Evolutionary conservation across 306 rosid genomes (phyloP), one percentile per base, ranked within the genome.

Genomic region (Chamaecrista fasciculata): DNA sequence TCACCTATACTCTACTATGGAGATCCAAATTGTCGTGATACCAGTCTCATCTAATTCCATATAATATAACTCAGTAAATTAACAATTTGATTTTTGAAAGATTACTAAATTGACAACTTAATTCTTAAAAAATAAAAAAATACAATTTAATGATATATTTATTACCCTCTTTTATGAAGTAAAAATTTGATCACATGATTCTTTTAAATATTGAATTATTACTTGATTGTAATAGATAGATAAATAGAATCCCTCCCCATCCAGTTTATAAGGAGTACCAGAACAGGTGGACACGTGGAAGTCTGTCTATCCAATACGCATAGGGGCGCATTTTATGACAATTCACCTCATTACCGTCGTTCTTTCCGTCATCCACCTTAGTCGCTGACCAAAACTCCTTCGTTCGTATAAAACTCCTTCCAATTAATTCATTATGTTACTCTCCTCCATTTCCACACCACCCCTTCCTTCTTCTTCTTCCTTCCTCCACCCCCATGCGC

Each of bases 401-500:
- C 39, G 4, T 58, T 26, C 53, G 7, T 46, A 36, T 23, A 64
- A 52, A 4, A n/a, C n/a, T n/a, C n/a, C 56, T 37, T 11, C 51
- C 20, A 47, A 2, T 48, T 6, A 49, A 5, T 0, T 2, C 3
- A 65, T 19, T 73, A 90, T 88, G 97, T 76, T 84, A 1, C 24
- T 83, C 21, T 37, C 84, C 19, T 29, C 81, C 64, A 43, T 81
- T 6, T 73, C 83, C 7, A 67, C 48, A 15, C 47, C 80, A 11
- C 62, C 82, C 39, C 23, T 60, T 11, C 42, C 66, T 25, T 33
- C 76, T 50, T 62, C 16, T 3, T 8, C 43, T 2, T 0, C 63
- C 69, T 28, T 52, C 84, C 76, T 76, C 63, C 80, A 31, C 79
- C 69, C 83, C 76, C 88, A 89, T 87, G 97, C 84, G 76, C 84